Evolutionary conservation across 2,329 filamentous ascomycete species (phyloP).

Genomic region (Celoporthe dispersa): DNA sequence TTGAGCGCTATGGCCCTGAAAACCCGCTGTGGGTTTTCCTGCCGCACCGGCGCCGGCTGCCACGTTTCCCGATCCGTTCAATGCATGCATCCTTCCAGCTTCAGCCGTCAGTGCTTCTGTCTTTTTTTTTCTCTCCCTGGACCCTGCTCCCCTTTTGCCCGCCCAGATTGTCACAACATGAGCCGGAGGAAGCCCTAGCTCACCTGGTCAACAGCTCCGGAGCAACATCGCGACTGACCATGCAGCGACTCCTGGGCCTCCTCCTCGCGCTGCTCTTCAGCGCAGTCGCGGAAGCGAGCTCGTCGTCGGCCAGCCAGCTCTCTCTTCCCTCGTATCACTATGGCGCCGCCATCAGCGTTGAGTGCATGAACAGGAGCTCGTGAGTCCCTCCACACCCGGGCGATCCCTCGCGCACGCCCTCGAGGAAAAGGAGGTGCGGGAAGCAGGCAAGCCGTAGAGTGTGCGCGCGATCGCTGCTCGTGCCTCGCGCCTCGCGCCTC

Average conservation of each 20-base stretch:
- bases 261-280: constrained; percentile 24
- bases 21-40: background rate
- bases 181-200: constrained; percentile 10
- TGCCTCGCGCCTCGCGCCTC: background rate
- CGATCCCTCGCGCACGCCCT: background rate
- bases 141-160: background rate
- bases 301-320: constrained; percentile 42
- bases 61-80: constrained; percentile 7
- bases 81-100: background rate
- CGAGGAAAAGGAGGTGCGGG: background rate
- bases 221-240: constrained; percentile 23
- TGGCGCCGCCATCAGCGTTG: constrained; percentile 69
- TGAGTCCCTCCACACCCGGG: constrained; percentile 45
- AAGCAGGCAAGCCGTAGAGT: background rate
- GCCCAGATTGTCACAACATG: constrained; percentile 20
- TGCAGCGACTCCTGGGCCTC: constrained; percentile 18
- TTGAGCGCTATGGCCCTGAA: background rate
- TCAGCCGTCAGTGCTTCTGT: background rate
- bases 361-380: constrained; percentile 76
- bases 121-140: background rate
- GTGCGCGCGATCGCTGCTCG: background rate
- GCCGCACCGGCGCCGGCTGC: constrained; percentile 1
- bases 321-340: constrained; percentile 66
- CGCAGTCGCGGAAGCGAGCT: constrained; percentile 6
- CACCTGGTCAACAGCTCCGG: constrained; percentile 18